Conservation (phyloP, 2,329 filamentous ascomycete genomes). For the Neonectria sp. region DNA sequence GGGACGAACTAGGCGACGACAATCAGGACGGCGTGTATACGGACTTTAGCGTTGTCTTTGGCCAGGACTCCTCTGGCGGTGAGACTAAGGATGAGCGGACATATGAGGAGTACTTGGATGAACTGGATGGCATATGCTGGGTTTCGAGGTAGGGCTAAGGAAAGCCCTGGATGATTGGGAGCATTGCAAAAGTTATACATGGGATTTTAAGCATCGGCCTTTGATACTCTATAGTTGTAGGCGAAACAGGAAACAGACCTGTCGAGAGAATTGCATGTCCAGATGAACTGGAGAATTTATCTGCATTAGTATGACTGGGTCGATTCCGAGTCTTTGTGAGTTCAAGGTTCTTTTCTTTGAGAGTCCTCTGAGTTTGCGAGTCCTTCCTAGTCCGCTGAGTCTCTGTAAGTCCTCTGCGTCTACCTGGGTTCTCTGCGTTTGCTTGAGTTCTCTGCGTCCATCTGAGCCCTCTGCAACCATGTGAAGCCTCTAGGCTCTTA, state of each 20-base stretch:
- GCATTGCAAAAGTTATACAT: slow-evolving; percentile 33
- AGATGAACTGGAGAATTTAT: slow-evolving; percentile 1
- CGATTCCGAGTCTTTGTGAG: not conserved
- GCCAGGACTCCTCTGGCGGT: slow-evolving; percentile 46
- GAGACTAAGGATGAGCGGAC: slow-evolving; percentile 57
- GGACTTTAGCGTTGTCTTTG: slow-evolving; percentile 68
- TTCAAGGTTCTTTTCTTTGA: too few relatives aligned
- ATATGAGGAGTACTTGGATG: slow-evolving; percentile 70
- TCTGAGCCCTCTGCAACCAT: not conserved
- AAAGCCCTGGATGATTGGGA: slow-evolving; percentile 5
- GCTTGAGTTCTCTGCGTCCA: not conserved
- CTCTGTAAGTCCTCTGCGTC: not conserved
- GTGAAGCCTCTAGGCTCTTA: not conserved
- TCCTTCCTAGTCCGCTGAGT: too few relatives aligned
- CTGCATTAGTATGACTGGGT: not conserved
- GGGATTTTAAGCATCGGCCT: not conserved
- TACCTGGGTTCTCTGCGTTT: not conserved
- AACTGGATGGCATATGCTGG: slow-evolving; percentile 70
- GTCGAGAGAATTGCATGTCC: slow-evolving; percentile 1
- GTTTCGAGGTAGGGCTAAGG: slow-evolving; percentile 45
- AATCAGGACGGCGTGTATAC: slow-evolving; percentile 68
- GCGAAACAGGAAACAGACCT: not conserved
- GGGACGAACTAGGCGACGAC: slow-evolving; percentile 59
- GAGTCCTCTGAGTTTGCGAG: not conserved
- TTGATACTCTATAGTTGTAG: slow-evolving; percentile 15